Base-by-base conservation (phyloP, 2,329 filamentous ascomycete species). In the Phaeosphaeriaceae sp. region DNA sequence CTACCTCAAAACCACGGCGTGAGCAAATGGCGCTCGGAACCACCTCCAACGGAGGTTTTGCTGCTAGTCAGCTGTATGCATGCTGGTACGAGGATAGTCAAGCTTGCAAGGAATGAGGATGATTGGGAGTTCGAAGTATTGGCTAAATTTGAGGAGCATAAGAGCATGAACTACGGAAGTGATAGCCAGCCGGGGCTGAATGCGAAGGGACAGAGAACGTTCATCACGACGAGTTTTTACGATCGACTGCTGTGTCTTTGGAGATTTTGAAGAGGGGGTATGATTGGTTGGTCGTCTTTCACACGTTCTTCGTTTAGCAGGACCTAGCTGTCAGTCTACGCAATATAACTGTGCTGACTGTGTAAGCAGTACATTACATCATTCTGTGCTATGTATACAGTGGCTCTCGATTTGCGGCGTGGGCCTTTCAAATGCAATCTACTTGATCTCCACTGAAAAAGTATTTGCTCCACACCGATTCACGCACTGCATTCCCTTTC, bases 91-190 rank as follows among this genome's bases (percentile, higher is more conserved):
- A 86, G 89, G 54, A 79, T 98, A n/a, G 73, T 89, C 2, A 77
- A 78, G 58, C 69, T 89, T 3, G 71, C 60, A 7, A 69, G 32
- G 28, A 71, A 43, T 17, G 64, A 64, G n/a, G 58, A 61, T 1
- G 54, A 79, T 56, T 93, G 89, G 85, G 72, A 70, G 1, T 89
- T 95, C 57, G 80, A 85, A 46, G 82, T 94, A 1, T 66, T 94
- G 49, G 89, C 85, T 0, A 85, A 84, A 53, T 97, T 97, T 71
- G 90, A 92, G 67, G 91, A 94, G 73, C 93, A 97, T 74, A 83
- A 91, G 79, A 97, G 93, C 75, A 97, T 97, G 93, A 97, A 97
- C 71, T 98, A 98, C 75, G 94, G 90, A 7, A 92, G 91, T 68
- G 93, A 94, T 77, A 86, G 88, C 58, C 83, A 86, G 64, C 83